Percentiles rank a stretch among this genome's conserved stretches.
phyloP scores from a whole-genome alignment of 208 protist genomes.

The Tritrichomonas foetus region DNA sequence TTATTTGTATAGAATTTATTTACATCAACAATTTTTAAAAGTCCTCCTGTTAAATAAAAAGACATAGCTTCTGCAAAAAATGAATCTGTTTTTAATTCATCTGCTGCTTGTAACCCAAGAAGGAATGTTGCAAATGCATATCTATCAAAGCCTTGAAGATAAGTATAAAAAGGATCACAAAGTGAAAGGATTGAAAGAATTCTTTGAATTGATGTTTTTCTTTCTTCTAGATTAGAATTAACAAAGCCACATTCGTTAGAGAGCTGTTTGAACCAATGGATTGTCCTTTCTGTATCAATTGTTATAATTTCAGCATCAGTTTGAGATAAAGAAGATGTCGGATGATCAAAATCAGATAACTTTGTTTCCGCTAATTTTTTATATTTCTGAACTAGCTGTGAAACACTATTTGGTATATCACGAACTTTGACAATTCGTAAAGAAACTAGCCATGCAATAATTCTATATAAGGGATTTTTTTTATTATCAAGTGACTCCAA shows the following conservation, averaged over 20 bases:
- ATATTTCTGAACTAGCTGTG: no score
- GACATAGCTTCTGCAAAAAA: background rate
- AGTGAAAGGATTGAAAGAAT: no score
- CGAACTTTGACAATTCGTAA: no score
- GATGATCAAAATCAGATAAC: no score
- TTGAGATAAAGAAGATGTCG: no score
- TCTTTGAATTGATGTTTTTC: no score
- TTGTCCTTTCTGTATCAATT: background rate
- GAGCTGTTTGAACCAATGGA: background rate
- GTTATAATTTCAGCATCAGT: background rate
- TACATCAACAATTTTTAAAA: background rate
- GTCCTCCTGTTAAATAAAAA: background rate
- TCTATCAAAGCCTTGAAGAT: background rate
- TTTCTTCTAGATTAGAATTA: background rate
- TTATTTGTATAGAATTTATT: background rate
- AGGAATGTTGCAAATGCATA: background rate
- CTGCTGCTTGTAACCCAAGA: background rate
- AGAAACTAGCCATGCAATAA: no score
- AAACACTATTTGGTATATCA: no score
- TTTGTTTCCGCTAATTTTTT: no score
- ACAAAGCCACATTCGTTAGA: background rate
- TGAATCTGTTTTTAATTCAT: background rate
- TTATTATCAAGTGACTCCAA: no score
- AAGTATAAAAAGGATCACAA: background rate
- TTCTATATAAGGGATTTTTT: no score